A percentile compares a stretch with the other conserved stretches of the same genome.
Evolutionary conservation across 108 stramenopile genomes (phyloP).

Genomic region (Schizochytrium sp.): DNA sequence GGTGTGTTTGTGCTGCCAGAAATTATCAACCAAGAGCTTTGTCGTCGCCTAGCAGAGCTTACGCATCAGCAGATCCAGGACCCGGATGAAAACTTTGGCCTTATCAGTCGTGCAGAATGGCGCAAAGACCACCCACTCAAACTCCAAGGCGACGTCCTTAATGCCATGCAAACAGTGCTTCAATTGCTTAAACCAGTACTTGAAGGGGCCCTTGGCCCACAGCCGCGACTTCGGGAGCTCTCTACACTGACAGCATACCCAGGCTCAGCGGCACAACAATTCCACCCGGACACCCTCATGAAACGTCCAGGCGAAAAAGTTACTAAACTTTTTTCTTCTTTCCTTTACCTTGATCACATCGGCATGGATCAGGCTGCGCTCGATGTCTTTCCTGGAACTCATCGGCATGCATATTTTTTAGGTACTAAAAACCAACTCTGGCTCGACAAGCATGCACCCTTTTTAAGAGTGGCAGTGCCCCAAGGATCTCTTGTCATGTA

Average conservation of each 20-base stretch:
- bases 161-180: not conserved
- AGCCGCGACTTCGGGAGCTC: not conserved
- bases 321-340: conserved; percentile 1
- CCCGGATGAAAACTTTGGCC: conserved; percentile 43
- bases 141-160: not conserved
- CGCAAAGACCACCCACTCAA: conserved; percentile 52
- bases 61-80: not conserved
- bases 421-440: not conserved
- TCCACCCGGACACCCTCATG: not conserved
- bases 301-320: not conserved
- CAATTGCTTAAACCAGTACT: conserved; percentile 27
- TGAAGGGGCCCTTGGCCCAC: not conserved
- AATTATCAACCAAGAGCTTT: not conserved
- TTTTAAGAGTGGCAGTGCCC: conserved; percentile 16
- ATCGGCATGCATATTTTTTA: not conserved
- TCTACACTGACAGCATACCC: conserved; percentile 56
- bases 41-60: not conserved
- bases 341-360: conserved; percentile 49
- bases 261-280: not conserved
- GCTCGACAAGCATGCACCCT: not conserved
- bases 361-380: conserved; percentile 51
- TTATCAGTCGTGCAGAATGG: not conserved
- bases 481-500: conserved; percentile 39
- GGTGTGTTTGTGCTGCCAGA: conserved; percentile 12
- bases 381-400: conserved; percentile 33